A percentile compares a stretch with the other conserved stretches of the same genome.
phyloP scores from a whole-genome alignment of 768 basidiomycete species.

The Piloderma croceum region DNA sequence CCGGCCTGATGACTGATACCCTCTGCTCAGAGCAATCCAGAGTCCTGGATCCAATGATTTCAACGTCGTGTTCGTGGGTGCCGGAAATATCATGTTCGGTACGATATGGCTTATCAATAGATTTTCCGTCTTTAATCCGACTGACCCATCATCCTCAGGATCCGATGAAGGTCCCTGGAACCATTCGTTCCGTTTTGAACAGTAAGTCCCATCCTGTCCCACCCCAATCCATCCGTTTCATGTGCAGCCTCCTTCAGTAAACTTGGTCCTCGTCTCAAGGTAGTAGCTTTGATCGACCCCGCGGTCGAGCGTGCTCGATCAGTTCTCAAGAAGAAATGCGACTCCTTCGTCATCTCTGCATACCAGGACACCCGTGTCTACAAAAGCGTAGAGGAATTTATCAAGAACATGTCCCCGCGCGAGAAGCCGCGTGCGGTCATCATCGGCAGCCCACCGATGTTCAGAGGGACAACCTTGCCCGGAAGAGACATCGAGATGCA shows the following conservation, averaged over 20 bases:
- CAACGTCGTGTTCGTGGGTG: constrained; percentile 93
- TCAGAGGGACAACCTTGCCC: constrained; percentile 69
- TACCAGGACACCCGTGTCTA: constrained; percentile 85
- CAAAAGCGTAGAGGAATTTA: constrained; percentile 82
- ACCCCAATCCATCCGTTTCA: background rate
- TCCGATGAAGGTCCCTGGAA: constrained; percentile 91
- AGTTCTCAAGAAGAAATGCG: constrained; percentile 84
- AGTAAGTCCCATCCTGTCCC: constrained; percentile 41
- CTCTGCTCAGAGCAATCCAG: constrained; percentile 33
- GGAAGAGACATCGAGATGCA: constrained; percentile 85
- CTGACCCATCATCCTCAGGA: constrained; percentile 37
- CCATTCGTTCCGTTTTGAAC: constrained; percentile 86
- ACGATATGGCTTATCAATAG: constrained; percentile 10
- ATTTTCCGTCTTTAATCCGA: background rate
- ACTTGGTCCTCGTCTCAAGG: constrained; percentile 92
- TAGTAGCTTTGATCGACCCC: constrained; percentile 92
- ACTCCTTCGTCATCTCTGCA: constrained; percentile 88
- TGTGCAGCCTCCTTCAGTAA: constrained; percentile 46
- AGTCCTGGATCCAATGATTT: constrained; percentile 64
- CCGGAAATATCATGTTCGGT: constrained; percentile 99
- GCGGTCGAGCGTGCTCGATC: constrained; percentile 72
- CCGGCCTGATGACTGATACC: constrained; percentile 7
- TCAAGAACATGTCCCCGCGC: constrained; percentile 56
- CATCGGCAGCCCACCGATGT: constrained; percentile 91
- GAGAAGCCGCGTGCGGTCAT: constrained; percentile 78